Conservation (phyloP, 1,284 basidiomycete genomes). For the Waitea zeae region DNA sequence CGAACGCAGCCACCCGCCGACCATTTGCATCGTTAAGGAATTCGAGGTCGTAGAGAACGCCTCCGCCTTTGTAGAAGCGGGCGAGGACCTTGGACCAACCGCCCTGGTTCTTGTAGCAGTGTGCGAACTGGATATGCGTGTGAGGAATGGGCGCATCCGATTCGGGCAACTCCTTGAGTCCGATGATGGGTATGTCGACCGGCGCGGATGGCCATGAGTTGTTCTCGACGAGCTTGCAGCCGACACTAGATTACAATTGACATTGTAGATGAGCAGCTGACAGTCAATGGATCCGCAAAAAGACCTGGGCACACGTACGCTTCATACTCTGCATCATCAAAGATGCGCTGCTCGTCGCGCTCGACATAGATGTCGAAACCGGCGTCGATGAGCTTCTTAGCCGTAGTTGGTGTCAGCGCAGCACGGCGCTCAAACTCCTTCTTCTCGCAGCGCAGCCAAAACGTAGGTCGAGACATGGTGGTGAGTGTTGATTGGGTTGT, state of each 20-base stretch:
- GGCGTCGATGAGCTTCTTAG: conserved; percentile 78
- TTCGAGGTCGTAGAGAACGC: conserved; percentile 92
- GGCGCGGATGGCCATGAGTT: conserved; percentile 85
- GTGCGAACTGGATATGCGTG: conserved; percentile 97
- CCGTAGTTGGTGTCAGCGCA: conserved; percentile 86
- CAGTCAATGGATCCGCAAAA: no score
- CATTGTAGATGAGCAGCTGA: conserved; percentile 2
- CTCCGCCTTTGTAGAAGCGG: conserved; percentile 78
- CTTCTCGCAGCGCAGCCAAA: conserved; percentile 93
- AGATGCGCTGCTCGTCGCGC: conserved; percentile 89
- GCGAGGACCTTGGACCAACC: conserved; percentile 85
- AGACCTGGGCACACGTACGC: conserved; percentile 49
- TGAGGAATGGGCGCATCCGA: conserved; percentile 73
- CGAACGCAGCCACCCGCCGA: conserved; percentile 95
- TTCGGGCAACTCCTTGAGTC: conserved; percentile 87
- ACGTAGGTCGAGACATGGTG: conserved; percentile 18
- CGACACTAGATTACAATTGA: conserved; percentile 40
- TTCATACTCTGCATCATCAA: conserved; percentile 88
- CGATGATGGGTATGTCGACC: conserved; percentile 69
- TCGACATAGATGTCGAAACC: conserved; percentile 91
- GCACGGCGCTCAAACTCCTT: conserved; percentile 89
- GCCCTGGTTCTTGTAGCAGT: conserved; percentile 95
- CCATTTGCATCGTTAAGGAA: conserved; percentile 81
- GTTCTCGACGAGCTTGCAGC: conserved; percentile 79
- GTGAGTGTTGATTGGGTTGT: no score